Percentiles rank a stretch among this genome's conserved stretches.
These are phyloP conservation scores for Viridothelium virens DNA, from an alignment of 495 filamentous ascomycete genomes.

Conservation along the genomic window DNA sequence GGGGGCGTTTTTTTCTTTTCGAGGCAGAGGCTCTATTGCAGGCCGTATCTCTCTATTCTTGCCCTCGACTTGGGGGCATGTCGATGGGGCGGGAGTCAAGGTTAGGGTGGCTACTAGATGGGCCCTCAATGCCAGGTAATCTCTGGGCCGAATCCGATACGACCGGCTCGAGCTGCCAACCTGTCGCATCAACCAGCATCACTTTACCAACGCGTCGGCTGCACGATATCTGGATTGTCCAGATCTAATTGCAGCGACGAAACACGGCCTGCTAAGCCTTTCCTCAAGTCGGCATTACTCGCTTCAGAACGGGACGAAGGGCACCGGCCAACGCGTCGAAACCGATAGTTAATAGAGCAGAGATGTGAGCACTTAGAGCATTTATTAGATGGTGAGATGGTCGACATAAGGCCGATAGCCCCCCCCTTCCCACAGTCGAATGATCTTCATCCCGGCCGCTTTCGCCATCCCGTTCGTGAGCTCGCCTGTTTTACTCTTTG, in stretches of 20 bases:
- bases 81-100: not conserved
- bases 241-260: slow-evolving; percentile 12
- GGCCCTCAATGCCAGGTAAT: not conserved
- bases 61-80: not conserved
- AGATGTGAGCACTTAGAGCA: no score
- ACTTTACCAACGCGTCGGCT: not conserved
- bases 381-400: not conserved
- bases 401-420: slow-evolving; percentile 7
- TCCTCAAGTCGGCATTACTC: not conserved
- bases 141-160: slow-evolving; percentile 10
- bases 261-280: slow-evolving; percentile 7
- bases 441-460: slow-evolving; percentile 8
- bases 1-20: no score
- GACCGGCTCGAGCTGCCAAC: slow-evolving; percentile 5
- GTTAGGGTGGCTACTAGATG: not conserved
- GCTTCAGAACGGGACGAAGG: not conserved
- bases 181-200: not conserved
- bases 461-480: slow-evolving; percentile 11
- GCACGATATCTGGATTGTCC: slow-evolving; percentile 1
- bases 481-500: slow-evolving; percentile 8
- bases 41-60: not conserved
- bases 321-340: not conserved
- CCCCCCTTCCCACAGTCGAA: not conserved
- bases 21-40: no score
- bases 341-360: no score